These are phyloP conservation scores for Alectoria sarmentosa DNA, from an alignment of 495 filamentous ascomycete genomes.

Conservation along the genomic window DNA sequence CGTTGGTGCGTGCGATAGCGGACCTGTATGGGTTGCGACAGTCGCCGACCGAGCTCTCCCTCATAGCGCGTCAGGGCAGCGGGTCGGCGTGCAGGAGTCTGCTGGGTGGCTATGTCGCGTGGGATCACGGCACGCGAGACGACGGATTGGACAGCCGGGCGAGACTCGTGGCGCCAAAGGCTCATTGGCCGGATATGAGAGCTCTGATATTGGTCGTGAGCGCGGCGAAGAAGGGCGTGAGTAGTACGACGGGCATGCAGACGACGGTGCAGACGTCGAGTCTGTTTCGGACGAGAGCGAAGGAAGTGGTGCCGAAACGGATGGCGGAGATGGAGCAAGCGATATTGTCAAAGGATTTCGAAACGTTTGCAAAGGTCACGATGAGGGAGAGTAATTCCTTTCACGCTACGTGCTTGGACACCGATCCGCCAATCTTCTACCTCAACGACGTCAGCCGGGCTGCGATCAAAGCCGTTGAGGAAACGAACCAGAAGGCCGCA, in stretches of 20 bases:
- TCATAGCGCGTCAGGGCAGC: constrained; percentile 90
- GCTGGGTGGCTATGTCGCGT: constrained; percentile 93
- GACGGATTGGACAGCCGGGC: constrained; percentile 83
- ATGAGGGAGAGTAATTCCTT: constrained; percentile 97
- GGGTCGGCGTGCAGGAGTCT: constrained; percentile 87
- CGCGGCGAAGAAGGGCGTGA: constrained; percentile 90
- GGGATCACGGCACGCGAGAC: constrained; percentile 62
- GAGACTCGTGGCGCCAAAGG: constrained; percentile 73
- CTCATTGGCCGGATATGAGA: constrained; percentile 92
- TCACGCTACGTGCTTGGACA: constrained; percentile 92
- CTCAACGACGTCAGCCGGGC: constrained; percentile 87
- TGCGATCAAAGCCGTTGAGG: constrained; percentile 79
- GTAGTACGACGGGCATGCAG: constrained; percentile 90
- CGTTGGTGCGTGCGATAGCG: constrained; percentile 86
- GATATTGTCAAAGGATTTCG: constrained; percentile 70
- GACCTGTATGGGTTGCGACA: constrained; percentile 80
- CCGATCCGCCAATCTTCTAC: constrained; percentile 95
- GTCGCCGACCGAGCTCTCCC: constrained; percentile 68
- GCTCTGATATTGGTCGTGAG: constrained; percentile 84
- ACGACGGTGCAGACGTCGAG: constrained; percentile 81
- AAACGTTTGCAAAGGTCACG: constrained; percentile 77
- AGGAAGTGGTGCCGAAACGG: constrained; percentile 66
- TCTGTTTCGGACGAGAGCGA: constrained; percentile 68
- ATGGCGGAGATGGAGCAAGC: constrained; percentile 87
- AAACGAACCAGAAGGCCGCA: constrained; percentile 64